Percentiles rank a stretch among this genome's conserved stretches.
Evolutionary conservation across 1,139 yeast species (phyloP).

Genomic region (Lodderomyces pseudojiufengensis): DNA sequence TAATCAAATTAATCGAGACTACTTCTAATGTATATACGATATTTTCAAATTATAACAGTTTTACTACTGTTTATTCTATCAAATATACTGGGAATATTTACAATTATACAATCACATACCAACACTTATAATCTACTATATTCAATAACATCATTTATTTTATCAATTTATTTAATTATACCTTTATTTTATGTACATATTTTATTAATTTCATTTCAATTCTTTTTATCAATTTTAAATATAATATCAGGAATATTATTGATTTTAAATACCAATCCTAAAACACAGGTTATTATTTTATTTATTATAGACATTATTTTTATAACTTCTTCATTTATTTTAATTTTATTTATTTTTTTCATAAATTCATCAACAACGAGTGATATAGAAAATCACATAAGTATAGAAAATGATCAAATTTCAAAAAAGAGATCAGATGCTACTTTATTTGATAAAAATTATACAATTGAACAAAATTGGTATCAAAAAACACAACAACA

Average conservation of each 20-base stretch:
- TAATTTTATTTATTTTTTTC: slow-evolving; percentile 3
- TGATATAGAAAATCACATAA: neutral
- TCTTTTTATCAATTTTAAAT: slow-evolving; percentile 15
- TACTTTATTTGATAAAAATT: slow-evolving; percentile 9
- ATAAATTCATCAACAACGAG: neutral
- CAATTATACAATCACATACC: slow-evolving; percentile 5
- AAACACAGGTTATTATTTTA: slow-evolving; percentile 8
- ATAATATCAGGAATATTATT: slow-evolving; percentile 18
- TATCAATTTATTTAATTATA: slow-evolving; percentile 5
- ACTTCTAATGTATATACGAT: slow-evolving; percentile 8
- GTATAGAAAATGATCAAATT: neutral
- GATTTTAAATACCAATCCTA: slow-evolving; percentile 3
- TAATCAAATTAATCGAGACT: too few species aligned
- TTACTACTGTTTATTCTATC: slow-evolving; percentile 5
- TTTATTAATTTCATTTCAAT: slow-evolving; percentile 8
- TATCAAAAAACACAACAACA: slow-evolving; percentile 1
- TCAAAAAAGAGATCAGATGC: slow-evolving; percentile 11
- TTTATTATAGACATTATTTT: slow-evolving; percentile 16
- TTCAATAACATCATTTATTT: slow-evolving; percentile 6
- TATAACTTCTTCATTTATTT: slow-evolving; percentile 9
- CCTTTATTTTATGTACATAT: slow-evolving; percentile 5
- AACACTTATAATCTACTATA: slow-evolving; percentile 7
- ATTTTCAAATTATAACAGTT: slow-evolving; percentile 8
- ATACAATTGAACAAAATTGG: slow-evolving; percentile 9
- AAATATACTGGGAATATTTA: slow-evolving; percentile 6